Evolutionary conservation across 1,139 yeast species (phyloP).

Genomic region (Kodamaea fungicola): DNA sequence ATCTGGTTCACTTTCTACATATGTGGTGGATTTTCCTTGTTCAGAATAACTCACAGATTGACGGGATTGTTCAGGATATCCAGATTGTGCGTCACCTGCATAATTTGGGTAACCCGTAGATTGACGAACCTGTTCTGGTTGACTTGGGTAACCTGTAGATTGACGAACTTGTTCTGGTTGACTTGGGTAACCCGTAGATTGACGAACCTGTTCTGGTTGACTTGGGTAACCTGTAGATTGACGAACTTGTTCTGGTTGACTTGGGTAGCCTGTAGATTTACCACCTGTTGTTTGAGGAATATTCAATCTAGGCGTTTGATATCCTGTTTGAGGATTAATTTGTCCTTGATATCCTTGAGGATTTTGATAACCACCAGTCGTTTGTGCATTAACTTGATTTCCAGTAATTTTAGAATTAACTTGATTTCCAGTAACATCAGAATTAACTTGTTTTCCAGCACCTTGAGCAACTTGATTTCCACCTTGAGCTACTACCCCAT

Average conservation of each 20-base stretch:
- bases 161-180: neutral
- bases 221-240: neutral
- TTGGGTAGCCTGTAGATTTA: neutral
- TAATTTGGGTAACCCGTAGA: neutral
- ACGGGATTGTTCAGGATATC: too few species aligned
- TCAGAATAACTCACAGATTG: neutral
- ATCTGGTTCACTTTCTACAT: neutral
- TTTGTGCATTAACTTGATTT: neutral
- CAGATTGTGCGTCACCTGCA: too few species aligned
- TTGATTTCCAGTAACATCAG: neutral
- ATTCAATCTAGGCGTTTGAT: too few species aligned
- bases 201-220: neutral
- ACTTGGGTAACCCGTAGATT: neutral
- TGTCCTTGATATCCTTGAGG: too few species aligned
- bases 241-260: slow-evolving; percentile 1
- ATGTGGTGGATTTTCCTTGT: neutral
- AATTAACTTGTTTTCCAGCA: neutral
- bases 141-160: neutral
- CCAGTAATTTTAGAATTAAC: slow-evolving; percentile 1
- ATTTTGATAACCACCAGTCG: too few species aligned
- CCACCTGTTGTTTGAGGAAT: neutral
- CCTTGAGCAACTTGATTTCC: neutral
- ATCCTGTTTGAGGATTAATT: too few species aligned
- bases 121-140: neutral
- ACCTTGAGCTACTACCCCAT: neutral